These are phyloP conservation scores for Cryptococcus neoformans DNA, from an alignment of 1,284 basidiomycete genomes.

Conservation along the genomic window DNA sequence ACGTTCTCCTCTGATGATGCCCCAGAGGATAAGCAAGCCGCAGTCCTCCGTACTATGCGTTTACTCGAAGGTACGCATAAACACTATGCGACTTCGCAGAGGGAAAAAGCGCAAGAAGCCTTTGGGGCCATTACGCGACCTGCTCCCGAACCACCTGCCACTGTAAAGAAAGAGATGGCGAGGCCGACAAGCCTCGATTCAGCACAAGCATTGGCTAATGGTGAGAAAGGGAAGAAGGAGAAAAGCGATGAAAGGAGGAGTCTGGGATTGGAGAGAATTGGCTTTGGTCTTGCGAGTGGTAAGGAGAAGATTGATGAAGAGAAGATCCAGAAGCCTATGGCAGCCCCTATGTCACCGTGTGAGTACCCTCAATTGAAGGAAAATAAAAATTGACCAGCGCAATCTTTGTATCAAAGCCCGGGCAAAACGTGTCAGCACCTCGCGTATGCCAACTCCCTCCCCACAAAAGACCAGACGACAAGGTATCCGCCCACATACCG, in stretches of 20 bases:
- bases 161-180: no score
- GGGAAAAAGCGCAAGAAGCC: constrained; percentile 21
- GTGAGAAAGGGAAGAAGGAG: constrained; percentile 13
- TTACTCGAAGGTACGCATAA: constrained; percentile 31
- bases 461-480: constrained; percentile 13
- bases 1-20: constrained; percentile 2
- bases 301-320: background rate
- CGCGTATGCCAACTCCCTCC: constrained; percentile 12
- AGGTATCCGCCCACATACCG: constrained; percentile 6
- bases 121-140: constrained; percentile 22
- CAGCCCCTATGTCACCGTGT: constrained; percentile 15
- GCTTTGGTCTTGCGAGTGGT: constrained; percentile 9
- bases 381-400: background rate
- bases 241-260: constrained; percentile 20
- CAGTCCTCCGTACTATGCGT: constrained; percentile 32
- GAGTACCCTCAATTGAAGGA: background rate
- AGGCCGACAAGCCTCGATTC: constrained; percentile 22
- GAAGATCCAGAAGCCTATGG: background rate
- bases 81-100: background rate
- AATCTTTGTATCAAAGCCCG: constrained; percentile 3
- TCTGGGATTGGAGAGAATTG: constrained; percentile 19
- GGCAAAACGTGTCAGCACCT: constrained; percentile 1
- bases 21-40: constrained; percentile 27
- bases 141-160: constrained; percentile 27
- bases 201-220: background rate